These are phyloP conservation scores for Kregervanrija pseudodelftensis DNA, from an alignment of 805 yeast genomes.

Conservation along the genomic window DNA sequence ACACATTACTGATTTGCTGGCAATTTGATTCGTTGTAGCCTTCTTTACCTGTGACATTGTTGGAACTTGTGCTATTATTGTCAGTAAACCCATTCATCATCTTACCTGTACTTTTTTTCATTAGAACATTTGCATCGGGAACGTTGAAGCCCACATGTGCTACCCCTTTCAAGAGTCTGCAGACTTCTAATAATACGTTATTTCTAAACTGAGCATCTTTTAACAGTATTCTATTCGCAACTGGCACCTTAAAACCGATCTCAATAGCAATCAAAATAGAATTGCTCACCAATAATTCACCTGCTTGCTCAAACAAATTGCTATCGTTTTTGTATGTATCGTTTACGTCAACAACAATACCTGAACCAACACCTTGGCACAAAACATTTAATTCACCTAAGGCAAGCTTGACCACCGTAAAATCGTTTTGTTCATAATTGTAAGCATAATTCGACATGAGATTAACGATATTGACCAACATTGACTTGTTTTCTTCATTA, in stretches of 20 bases:
- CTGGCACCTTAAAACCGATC: constrained; percentile 65
- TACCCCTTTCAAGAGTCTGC: constrained; percentile 59
- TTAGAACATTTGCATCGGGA: constrained; percentile 23
- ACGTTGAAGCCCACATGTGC: constrained; percentile 30
- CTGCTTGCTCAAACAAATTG: constrained; percentile 54
- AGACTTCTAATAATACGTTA: constrained; percentile 61
- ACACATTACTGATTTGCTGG: constrained; percentile 23
- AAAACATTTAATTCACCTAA: constrained; percentile 62
- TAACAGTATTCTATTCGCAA: constrained; percentile 32
- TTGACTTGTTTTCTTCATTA: constrained; percentile 48
- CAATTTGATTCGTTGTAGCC: constrained; percentile 25
- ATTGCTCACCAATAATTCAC: constrained; percentile 61
- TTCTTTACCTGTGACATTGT: constrained; percentile 20
- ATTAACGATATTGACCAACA: constrained; percentile 53
- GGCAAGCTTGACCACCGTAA: constrained; percentile 61
- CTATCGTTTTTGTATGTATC: constrained; percentile 45
- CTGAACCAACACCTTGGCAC: constrained; percentile 58
- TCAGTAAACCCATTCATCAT: constrained; percentile 2
- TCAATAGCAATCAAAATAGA: constrained; percentile 66
- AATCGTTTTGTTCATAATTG: constrained; percentile 46
- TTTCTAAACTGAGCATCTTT: constrained; percentile 76
- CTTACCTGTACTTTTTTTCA: constrained; percentile 9
- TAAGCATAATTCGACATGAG: constrained; percentile 60
- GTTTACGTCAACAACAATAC: constrained; percentile 52
- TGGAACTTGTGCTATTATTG: constrained; percentile 31